Base-by-base conservation (phyloP, 148 eudicot genomes). In the Arbutus unedo region DNA sequence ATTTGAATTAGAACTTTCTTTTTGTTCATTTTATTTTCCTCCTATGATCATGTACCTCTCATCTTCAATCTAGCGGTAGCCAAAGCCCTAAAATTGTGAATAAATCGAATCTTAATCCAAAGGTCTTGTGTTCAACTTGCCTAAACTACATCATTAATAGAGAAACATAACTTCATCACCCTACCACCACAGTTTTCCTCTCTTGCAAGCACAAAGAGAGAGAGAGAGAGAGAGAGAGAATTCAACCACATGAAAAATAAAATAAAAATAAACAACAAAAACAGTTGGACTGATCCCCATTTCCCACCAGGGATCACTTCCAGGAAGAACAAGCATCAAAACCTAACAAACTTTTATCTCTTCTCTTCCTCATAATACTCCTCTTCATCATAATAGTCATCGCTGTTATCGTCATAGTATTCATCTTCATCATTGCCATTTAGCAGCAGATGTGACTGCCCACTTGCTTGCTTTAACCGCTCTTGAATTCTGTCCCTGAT, bases 401-500 rank as follows among this genome's bases (percentile, higher is more conserved):
- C 88, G 4, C 45, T 50, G 62, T 88, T 75, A 8, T 87, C 86
- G 55, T 82, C 84, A 25, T 82, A 73, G 7, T 84, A 83, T 23
- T 82, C 77, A 3, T 86, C 88, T 13, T 82, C 81, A 8, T 84
- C 86, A 64, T 47, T 9, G 25, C 53, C 73, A 53, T 76, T 83
- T 50, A 19, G 48, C 79, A 84, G 85, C 53, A 47, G 78, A 72
- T 68, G 77, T 44, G 64, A 5, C 18, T 18, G 11, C 49, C 68
- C 45, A 21, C 81, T 44, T n/a, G 78, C 47, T 81, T 86, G 85
- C 43, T 74, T 84, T 76, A 90, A 76, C 47, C 87, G 82, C 78
- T 88, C 90, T 66, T 88, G 89, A 55, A 90, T 88, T 66, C 89
- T 76, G 66, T 90, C 92, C 75, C 88, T 85, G 64, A 90, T 90